These are phyloP conservation scores for Daldinia decipiens DNA, from an alignment of 495 filamentous ascomycete species.

Conservation along the genomic window DNA sequence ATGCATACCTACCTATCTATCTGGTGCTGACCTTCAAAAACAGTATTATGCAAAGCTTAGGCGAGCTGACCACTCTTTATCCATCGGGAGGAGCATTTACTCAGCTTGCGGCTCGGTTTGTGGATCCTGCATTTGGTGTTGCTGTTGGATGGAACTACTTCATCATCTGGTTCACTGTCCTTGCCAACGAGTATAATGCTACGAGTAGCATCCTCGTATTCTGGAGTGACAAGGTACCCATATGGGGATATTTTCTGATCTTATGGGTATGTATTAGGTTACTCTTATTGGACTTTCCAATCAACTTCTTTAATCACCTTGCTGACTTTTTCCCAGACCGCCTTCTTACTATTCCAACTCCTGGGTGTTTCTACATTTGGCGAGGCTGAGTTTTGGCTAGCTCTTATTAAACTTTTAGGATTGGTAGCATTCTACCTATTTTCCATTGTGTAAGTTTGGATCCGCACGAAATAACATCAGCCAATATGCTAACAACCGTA, in stretches of 20 bases:
- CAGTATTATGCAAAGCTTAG: constrained; percentile 69
- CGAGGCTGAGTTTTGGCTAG: constrained; percentile 73
- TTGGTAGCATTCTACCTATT: constrained; percentile 75
- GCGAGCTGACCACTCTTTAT: constrained; percentile 76
- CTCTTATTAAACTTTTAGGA: constrained; percentile 72
- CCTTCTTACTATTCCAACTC: constrained; percentile 58
- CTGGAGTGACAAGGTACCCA: constrained; percentile 64
- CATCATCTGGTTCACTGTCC: constrained; percentile 70
- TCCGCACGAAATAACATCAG: not conserved
- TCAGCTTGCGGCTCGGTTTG: constrained; percentile 73
- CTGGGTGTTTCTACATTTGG: constrained; percentile 64
- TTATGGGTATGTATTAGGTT: constrained; percentile 70
- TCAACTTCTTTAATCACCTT: not conserved
- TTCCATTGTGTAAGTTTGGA: constrained; percentile 64
- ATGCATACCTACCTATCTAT: not conserved
- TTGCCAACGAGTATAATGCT: constrained; percentile 68
- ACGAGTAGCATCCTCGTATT: constrained; percentile 68
- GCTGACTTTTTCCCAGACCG: constrained; percentile 48
- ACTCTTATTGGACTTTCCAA: not conserved
- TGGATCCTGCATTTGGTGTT: constrained; percentile 81
- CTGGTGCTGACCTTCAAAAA: constrained; percentile 2
- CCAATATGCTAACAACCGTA: constrained; percentile 39
- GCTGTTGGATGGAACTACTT: constrained; percentile 87
- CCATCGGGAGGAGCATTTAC: constrained; percentile 70
- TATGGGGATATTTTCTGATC: constrained; percentile 70